Percentiles rank a stretch among this genome's conserved stretches.
Evolutionary conservation across 371 early-diverging fungal species (phyloP).

Genomic region (Haplosporangium sp.): DNA sequence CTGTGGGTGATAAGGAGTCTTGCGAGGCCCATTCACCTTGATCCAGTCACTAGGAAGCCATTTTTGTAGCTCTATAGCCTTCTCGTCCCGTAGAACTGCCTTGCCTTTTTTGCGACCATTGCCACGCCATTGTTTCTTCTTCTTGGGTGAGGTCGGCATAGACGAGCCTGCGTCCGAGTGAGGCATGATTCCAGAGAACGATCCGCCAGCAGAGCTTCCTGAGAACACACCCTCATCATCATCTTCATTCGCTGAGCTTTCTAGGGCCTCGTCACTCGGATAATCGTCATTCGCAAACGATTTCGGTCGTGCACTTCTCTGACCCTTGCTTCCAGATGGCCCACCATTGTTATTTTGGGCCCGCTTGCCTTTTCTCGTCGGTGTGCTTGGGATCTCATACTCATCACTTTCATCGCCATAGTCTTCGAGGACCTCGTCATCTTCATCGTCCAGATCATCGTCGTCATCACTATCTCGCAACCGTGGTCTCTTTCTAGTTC

Average conservation of each 20-base stretch:
- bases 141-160: constrained; percentile 24
- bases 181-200: constrained; percentile 30
- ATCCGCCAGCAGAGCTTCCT: constrained; percentile 52
- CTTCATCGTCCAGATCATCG: constrained; percentile 27
- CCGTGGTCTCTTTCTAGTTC: constrained; percentile 32
- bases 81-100: constrained; percentile 35
- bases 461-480: constrained; percentile 45
- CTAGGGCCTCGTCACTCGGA: constrained; percentile 57
- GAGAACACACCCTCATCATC: constrained; percentile 54
- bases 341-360: constrained; percentile 22
- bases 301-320: constrained; percentile 40
- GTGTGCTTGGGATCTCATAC: constrained; percentile 34
- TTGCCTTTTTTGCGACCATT: constrained; percentile 53
- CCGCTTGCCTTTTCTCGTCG: constrained; percentile 26
- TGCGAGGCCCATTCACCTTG: constrained; percentile 60
- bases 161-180: constrained; percentile 6
- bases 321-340: constrained; percentile 55
- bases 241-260: constrained; percentile 41
- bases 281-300: constrained; percentile 41
- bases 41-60: constrained; percentile 73
- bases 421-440: constrained; percentile 32
- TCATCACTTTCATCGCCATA: constrained; percentile 37
- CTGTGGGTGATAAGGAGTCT: constrained; percentile 79
- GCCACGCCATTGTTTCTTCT: constrained; percentile 49
- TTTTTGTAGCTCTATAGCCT: constrained; percentile 47